Evolutionary conservation across 306 rosid species (phyloP), one percentile per base, ranked within the genome.

Genomic region (Morella rubra): DNA sequence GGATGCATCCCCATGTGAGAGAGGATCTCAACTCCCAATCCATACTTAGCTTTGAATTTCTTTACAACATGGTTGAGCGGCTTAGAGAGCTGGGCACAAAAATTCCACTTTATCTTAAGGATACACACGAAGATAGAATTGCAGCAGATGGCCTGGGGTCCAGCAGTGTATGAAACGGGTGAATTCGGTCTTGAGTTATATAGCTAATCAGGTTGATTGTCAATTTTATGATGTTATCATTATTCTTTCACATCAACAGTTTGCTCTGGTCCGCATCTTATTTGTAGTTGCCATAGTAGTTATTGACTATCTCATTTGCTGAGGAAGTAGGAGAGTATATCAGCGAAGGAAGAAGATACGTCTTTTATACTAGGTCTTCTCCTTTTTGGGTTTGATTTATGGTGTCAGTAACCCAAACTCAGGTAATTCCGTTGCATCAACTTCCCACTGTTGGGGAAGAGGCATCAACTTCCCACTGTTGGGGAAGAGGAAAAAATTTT

Each of bases 1-100:
- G 90, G 77, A 78, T 89, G 83, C 97, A 96, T 79, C 98, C 99
- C 6, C 90, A 96, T 55, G 72, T 96, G 58, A 89, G 99, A 82
- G 98, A 96, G 12, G 98, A 89, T 37, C 79, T 96, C 47, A 96
- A 96, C 77, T 77, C 90, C 69, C 99, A 96, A 73, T 82, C 85
- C 47, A 92, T 51, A 65, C 86, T 92, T 75, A 89, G 96, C 20
- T 96, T 92, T 65, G 98, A 93, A 73, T 96, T 82, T 89, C 98
- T 96, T 66, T 90, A 92, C 71, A 75, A 67, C 73, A 83, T 92
- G 82, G 87, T 96, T 18, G 90, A 92, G 70, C 88, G 75, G 40
- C 93, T 96, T 44, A 86, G 93, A 72, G 93, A 42, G 72, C 83
- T 90, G 24, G 98, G 96, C 54, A 86, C 77, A 66, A 87, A 93